phyloP scores from a whole-genome alignment of 176 grass and related monocot genomes.

The Paspalum notatum region DNA sequence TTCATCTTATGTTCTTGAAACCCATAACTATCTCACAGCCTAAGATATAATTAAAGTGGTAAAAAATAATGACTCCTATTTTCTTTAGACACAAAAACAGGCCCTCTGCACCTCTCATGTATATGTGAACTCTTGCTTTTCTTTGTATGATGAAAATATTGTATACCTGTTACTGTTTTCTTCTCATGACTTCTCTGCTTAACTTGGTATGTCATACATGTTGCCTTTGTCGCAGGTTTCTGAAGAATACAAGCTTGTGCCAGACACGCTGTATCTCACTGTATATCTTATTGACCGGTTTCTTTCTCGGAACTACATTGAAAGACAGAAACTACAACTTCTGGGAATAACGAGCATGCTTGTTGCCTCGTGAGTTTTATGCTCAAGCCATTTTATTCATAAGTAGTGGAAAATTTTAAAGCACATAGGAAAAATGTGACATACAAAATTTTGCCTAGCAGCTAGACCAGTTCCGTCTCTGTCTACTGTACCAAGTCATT shows the following conservation, averaged over 20 bases:
- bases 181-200: not conserved
- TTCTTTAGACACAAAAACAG: not conserved
- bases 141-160: not conserved
- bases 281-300: slow-evolving; percentile 72
- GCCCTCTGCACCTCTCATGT: not conserved
- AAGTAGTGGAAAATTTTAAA: not conserved
- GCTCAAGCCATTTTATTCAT: slow-evolving; percentile 3
- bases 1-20: not conserved
- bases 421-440: not conserved
- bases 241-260: slow-evolving; percentile 79
- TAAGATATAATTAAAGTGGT: not conserved
- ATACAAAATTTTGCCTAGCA: not conserved
- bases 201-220: not conserved
- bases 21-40: not conserved
- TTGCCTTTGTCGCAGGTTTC: slow-evolving; percentile 55
- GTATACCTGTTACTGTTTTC: not conserved
- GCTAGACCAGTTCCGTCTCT: not conserved
- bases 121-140: not conserved
- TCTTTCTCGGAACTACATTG: slow-evolving; percentile 70
- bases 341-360: slow-evolving; percentile 81
- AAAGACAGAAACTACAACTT: slow-evolving; percentile 69
- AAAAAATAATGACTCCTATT: not conserved
- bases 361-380: slow-evolving; percentile 71
- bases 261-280: slow-evolving; percentile 80
- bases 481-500: not conserved